Evolutionary conservation across 2,329 filamentous ascomycete genomes (phyloP), one percentile per base, ranked within the genome.

Genomic region (Drechslerella dactyloides): DNA sequence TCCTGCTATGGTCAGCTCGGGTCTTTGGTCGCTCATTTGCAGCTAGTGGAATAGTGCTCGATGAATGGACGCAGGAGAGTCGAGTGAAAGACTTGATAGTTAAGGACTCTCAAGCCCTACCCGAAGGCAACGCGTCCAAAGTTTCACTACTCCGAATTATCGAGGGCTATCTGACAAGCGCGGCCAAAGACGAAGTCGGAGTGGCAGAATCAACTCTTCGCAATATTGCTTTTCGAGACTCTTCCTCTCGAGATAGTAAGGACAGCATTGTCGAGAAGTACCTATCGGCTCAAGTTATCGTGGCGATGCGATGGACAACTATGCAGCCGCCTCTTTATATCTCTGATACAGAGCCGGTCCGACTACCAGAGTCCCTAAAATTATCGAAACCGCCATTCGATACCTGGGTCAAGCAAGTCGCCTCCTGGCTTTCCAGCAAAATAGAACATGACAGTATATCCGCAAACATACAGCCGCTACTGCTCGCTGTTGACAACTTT

Each of bases 21-120:
- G 89, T 93, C 1, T 83, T 97, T 50, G 94, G 96, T 6, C 86
- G 91, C 77, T 88, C 91, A 0, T 97, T 93, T 79, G 87, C 89
- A 42, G 85, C 90, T 15, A 90, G 87, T 27, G 92, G 92, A 1
- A 83, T 86, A 61, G 84, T 91, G 4, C 85, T 87, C 15, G 78
- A 82, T 37, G 85, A 85, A 54, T 81, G 90, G 51, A 78, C 27
- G 69, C 75, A 52, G 65, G 68, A 56, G 64, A 73, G 69, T 84
- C 83, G 60, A 15, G 68, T 15, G 3, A 72, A 72, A 53, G 68
- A 72, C 10, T 27, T 72, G 54, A 60, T 72, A 1, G 52, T 72
- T 57, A 72, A 65, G 51, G 60, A 72, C 50, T 65, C 68, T 52
- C 68, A 65, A 8, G 44, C 51, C 24, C 48, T 72, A 33, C 33